These are phyloP conservation scores for Letharia lupina DNA, from an alignment of 495 filamentous ascomycete species.

Conservation along the genomic window DNA sequence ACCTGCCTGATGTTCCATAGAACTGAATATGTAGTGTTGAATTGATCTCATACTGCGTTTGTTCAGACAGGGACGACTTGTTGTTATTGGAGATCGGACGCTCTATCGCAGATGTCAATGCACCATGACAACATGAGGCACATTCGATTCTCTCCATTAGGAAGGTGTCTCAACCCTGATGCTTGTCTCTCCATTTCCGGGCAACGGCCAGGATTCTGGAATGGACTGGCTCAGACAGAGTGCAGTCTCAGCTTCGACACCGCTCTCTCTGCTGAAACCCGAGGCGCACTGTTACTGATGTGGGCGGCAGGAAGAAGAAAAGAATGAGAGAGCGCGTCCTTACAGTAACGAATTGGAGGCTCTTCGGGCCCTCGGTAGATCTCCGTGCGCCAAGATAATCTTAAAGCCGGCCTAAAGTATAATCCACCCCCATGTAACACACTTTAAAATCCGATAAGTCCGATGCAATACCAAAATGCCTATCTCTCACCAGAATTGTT, in stretches of 20 bases:
- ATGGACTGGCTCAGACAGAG: not conserved
- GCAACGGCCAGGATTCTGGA: not conserved
- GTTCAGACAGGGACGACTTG: not conserved
- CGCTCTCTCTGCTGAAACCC: not conserved
- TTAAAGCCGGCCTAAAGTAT: too few species aligned
- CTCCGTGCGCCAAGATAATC: not conserved
- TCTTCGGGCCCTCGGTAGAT: not conserved
- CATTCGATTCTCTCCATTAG: constrained; percentile 1
- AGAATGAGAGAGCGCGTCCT: not conserved
- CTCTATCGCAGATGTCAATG: not conserved
- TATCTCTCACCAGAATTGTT: too few species aligned
- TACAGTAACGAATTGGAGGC: not conserved
- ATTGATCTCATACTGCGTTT: not conserved
- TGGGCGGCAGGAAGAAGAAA: not conserved
- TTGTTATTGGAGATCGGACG: not conserved
- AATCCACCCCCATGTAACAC: too few species aligned
- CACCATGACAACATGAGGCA: constrained; percentile 3
- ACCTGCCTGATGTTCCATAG: constrained; percentile 2
- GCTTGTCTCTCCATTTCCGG: not conserved
- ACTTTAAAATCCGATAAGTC: too few species aligned
- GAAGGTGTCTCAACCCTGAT: not conserved
- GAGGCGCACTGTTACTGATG: not conserved
- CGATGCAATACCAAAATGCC: too few species aligned
- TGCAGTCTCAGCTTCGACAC: not conserved
- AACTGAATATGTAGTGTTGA: not conserved